These are phyloP conservation scores for Yamadazyma paraphyllophila DNA, from an alignment of 805 yeast species.

Conservation along the genomic window DNA sequence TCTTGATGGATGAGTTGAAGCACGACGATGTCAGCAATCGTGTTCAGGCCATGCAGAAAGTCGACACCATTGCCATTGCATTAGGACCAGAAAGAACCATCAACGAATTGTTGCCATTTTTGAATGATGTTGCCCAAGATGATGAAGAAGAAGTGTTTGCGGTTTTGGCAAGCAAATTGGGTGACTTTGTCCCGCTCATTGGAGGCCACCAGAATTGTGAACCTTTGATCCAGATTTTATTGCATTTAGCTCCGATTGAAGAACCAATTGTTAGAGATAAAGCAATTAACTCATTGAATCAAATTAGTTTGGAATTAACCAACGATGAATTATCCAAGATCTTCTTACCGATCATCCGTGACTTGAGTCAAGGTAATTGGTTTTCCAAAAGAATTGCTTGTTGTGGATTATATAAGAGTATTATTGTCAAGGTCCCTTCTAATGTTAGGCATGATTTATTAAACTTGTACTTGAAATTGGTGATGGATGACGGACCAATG, in stretches of 20 bases:
- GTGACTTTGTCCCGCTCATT: constrained; percentile 79
- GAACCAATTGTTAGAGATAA: constrained; percentile 95
- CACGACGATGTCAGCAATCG: constrained; percentile 95
- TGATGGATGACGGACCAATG: constrained; percentile 95
- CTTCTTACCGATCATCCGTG: constrained; percentile 73
- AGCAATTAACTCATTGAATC: constrained; percentile 83
- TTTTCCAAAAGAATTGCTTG: constrained; percentile 89
- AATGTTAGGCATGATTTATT: constrained; percentile 60
- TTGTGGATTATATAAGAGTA: constrained; percentile 80
- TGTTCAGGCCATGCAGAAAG: constrained; percentile 89
- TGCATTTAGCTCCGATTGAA: constrained; percentile 85
- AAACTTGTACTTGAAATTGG: constrained; percentile 63
- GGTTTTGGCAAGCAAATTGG: constrained; percentile 86
- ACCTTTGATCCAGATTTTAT: constrained; percentile 59
- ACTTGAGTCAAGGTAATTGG: constrained; percentile 88
- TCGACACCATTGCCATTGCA: constrained; percentile 93
- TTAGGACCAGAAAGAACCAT: constrained; percentile 92
- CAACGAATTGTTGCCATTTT: constrained; percentile 83
- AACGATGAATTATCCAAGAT: constrained; percentile 61
- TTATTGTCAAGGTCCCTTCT: constrained; percentile 57
- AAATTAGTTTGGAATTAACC: constrained; percentile 61
- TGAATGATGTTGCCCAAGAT: constrained; percentile 86
- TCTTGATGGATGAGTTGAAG: constrained; percentile 93
- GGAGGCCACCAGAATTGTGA: constrained; percentile 72
- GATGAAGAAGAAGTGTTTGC: constrained; percentile 98